Base-by-base conservation (phyloP, 179 eudicot species). In the Silene noctiflora region DNA sequence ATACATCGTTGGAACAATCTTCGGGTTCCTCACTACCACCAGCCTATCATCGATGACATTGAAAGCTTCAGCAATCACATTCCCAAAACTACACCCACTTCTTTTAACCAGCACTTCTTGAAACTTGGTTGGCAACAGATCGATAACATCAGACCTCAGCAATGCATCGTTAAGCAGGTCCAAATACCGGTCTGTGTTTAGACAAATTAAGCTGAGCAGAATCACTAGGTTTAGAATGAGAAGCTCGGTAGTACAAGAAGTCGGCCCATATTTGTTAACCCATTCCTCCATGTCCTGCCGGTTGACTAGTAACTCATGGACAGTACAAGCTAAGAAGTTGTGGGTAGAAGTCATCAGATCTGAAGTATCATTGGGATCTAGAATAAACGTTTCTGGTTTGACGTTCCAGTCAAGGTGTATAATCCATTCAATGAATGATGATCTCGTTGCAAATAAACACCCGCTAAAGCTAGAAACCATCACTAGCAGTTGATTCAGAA, bases 381-480 rank as follows among this genome's bases (percentile, higher is more conserved):
- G 48, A 4, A 56, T 29, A 79, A 62, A 14, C 16, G 75, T 63
- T 20, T 39, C 16, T 19, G 14, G 22, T 12, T 69, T 71, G 24
- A 76, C 59, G 33, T 84, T 69, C 60, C 81, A 70, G n/a, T 81
- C 67, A 35, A 51, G 67, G 72, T 71, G 79, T 0, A 84, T 59
- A 22, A 86, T 33, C 81, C 85, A 83, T 71, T 88, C 92, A n/a
- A 86, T 79, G 60, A 91, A 74, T 6, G 92, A 83, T 44, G 92
- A 87, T 75, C 85, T 81, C 3, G 86, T 77, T 0, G 75, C 65
- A 29, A 72, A 88, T 76, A 77, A 87, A 51, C 59, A 88, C 20
- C 14, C 27, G 10, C 17, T 81, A 82, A 1, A 20, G 68, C 35
- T 77, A 73, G 86, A 67, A 9, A 86, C 44, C 80, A 85, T 68